These are phyloP conservation scores for Ceriops tagal DNA, from an alignment of 345 rosid genomes.

Conservation along the genomic window DNA sequence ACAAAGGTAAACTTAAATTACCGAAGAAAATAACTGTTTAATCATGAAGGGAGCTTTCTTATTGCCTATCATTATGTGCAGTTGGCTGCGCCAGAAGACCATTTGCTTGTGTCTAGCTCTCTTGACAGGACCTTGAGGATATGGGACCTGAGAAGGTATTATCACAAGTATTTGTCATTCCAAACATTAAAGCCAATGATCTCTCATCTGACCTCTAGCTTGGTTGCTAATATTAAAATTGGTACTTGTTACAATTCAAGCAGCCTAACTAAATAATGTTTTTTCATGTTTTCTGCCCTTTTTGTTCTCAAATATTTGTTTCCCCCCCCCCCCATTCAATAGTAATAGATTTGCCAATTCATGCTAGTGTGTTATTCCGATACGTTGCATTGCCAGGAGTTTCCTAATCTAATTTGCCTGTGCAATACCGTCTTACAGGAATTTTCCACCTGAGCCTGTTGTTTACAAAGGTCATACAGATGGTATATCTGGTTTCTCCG, in stretches of 20 bases:
- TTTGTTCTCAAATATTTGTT: neutral
- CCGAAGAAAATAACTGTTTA: neutral
- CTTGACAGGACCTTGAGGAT: constrained; percentile 67
- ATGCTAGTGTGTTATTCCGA: too few species aligned
- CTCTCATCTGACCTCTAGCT: neutral
- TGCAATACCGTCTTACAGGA: constrained; percentile 36
- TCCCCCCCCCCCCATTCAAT: neutral
- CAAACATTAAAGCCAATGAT: neutral
- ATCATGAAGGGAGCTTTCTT: constrained; percentile 1
- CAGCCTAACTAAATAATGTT: neutral
- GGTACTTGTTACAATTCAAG: neutral
- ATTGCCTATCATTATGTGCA: constrained; percentile 31
- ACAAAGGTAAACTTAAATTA: constrained; percentile 53
- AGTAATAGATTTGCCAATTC: neutral
- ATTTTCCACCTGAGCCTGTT: constrained; percentile 47
- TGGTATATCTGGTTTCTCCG: constrained; percentile 73
- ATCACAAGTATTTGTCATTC: neutral
- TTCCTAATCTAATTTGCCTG: constrained; percentile 13
- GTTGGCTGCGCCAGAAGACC: constrained; percentile 77
- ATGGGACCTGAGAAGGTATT: constrained; percentile 88
- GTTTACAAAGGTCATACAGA: constrained; percentile 66
- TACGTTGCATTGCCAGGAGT: neutral
- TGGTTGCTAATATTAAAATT: neutral
- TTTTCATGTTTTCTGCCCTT: neutral
- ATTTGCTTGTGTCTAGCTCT: constrained; percentile 90